phyloP scores from a whole-genome alignment of 2,329 filamentous ascomycete species.

The Neofusicoccum ribis region DNA sequence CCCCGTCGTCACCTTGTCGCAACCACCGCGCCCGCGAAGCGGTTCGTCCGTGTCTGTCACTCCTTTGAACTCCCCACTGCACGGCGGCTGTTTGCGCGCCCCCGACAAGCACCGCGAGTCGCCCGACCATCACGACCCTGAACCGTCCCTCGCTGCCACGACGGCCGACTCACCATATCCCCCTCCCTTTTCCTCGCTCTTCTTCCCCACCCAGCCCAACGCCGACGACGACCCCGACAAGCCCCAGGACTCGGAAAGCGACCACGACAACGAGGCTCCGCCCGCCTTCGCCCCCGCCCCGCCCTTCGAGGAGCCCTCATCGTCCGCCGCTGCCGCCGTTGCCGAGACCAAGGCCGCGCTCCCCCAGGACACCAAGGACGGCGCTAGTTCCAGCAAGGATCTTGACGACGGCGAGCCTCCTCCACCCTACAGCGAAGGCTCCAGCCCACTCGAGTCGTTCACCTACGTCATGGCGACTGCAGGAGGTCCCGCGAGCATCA shows the following conservation, averaged over 20 bases:
- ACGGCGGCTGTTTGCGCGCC: conserved; percentile 26
- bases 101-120: conserved; percentile 14
- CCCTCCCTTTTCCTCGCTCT: conserved; percentile 65
- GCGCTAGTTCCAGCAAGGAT: conserved; percentile 67
- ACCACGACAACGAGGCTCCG: conserved; percentile 37
- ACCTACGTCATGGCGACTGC: conserved; percentile 97
- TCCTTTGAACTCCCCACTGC: conserved; percentile 37
- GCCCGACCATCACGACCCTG: conserved; percentile 17
- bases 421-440: conserved; percentile 93
- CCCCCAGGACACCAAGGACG: conserved; percentile 76
- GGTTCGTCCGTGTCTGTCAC: conserved; percentile 47
- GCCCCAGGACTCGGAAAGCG: conserved; percentile 35
- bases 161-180: conserved; percentile 56
- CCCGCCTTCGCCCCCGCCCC: conserved; percentile 55
- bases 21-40: conserved; percentile 42
- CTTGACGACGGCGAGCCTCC: conserved; percentile 85
- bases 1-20: conserved; percentile 46
- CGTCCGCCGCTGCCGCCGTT: conserved; percentile 47
- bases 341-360: conserved; percentile 83
- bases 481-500: conserved; percentile 95
- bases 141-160: conserved; percentile 34
- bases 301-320: conserved; percentile 52
- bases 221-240: conserved; percentile 50
- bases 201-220: conserved; percentile 52
- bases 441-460: conserved; percentile 87